Conservation (phyloP, 768 basidiomycete genomes). For the Tylopilus plumbeoviolaceoides region DNA sequence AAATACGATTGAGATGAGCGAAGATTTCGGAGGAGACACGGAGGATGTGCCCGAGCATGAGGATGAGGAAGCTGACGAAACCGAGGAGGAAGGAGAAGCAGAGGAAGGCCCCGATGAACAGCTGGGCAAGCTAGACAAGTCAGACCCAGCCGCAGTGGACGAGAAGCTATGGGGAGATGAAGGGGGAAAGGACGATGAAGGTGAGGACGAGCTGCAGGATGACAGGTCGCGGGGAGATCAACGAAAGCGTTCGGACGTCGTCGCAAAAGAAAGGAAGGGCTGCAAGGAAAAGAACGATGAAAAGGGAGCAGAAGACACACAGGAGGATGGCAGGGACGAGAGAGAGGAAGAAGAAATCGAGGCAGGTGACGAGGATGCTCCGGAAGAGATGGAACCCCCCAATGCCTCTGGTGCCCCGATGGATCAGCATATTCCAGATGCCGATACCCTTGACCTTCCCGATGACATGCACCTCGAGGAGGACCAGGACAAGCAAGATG, state of each 20-base stretch:
- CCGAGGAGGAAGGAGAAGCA: conserved; percentile 45
- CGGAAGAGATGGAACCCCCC: conserved; percentile 40
- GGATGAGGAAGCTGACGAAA: conserved; percentile 41
- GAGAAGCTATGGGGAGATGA: conserved; percentile 98
- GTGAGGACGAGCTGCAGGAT: conserved; percentile 53
- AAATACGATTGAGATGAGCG: conserved; percentile 86
- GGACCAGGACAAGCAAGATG: conserved; percentile 26
- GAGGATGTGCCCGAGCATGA: conserved; percentile 72
- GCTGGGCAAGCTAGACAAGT: conserved; percentile 74
- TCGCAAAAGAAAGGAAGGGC: conserved; percentile 68
- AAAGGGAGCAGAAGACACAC: conserved; percentile 27
- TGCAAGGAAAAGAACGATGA: conserved; percentile 31
- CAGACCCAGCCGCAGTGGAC: conserved; percentile 82
- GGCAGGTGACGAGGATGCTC: conserved; percentile 33
- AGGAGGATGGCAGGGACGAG: conserved; percentile 22
- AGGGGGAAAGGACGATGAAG: conserved; percentile 46
- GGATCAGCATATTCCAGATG: conserved; percentile 74
- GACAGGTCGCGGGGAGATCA: conserved; percentile 51
- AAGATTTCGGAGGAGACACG: conserved; percentile 84
- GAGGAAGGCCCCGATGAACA: conserved; percentile 73
- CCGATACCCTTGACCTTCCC: conserved; percentile 82
- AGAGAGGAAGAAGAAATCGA: conserved; percentile 25
- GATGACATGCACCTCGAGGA: conserved; percentile 72
- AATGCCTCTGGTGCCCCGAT: conserved; percentile 60
- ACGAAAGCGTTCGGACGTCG: conserved; percentile 58